Evolutionary conservation across 495 filamentous ascomycete genomes (phyloP).

Genomic region (Tuber indicum): DNA sequence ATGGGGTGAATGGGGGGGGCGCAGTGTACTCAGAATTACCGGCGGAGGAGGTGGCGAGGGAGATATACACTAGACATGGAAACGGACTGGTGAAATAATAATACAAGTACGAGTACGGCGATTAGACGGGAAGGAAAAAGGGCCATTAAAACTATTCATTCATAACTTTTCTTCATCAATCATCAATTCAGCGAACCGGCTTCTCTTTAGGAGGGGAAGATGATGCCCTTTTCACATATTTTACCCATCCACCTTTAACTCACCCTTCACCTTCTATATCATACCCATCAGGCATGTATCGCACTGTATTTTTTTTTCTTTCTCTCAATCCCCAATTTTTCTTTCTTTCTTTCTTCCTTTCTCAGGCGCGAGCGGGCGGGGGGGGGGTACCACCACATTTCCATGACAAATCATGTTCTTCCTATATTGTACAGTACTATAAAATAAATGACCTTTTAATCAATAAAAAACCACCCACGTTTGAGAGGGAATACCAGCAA

Average conservation of each 20-base stretch:
- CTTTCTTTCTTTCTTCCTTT: not conserved
- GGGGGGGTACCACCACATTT: not conserved
- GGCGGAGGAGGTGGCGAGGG: not conserved
- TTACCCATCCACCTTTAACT: not conserved
- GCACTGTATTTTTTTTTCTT: not conserved
- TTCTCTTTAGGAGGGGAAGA: not conserved
- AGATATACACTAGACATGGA: not conserved
- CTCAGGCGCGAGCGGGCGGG: not conserved
- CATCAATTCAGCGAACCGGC: not conserved
- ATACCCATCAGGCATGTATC: not conserved
- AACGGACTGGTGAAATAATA: not conserved
- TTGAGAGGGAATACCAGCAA: not conserved
- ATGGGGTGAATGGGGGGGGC: not conserved
- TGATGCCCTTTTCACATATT: not conserved
- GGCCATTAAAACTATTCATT: not conserved
- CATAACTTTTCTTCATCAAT: not conserved
- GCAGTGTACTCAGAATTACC: not conserved
- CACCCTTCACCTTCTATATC: not conserved
- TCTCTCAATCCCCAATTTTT: not conserved
- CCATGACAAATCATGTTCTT: not conserved
- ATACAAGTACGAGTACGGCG: not conserved
- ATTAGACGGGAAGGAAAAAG: too few species aligned
- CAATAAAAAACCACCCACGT: not conserved
- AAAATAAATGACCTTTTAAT: not conserved
- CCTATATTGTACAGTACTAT: not conserved